These are phyloP conservation scores for Cladosporium velox DNA, from an alignment of 2,329 filamentous ascomycete genomes.

Conservation along the genomic window DNA sequence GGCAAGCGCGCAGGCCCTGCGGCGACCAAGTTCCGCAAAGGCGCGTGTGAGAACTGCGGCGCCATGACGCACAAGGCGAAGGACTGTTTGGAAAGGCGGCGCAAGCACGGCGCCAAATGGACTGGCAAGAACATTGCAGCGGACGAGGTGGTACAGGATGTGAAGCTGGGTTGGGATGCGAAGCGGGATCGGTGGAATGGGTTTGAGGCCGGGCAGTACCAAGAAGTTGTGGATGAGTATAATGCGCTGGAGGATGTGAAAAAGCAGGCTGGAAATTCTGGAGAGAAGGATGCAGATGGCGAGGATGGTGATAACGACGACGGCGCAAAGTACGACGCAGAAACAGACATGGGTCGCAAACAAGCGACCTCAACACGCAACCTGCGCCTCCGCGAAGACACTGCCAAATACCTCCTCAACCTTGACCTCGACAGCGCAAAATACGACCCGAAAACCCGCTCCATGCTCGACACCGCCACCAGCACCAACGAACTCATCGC, in stretches of 20 bases:
- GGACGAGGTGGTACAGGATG: conserved; percentile 82
- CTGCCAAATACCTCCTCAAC: conserved; percentile 93
- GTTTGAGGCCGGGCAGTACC: conserved; percentile 88
- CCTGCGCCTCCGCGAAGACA: conserved; percentile 90
- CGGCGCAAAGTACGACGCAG: conserved; percentile 77
- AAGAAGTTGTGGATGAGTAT: conserved; percentile 83
- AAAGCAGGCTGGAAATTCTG: conserved; percentile 42
- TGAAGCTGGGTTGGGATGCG: conserved; percentile 91
- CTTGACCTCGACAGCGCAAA: conserved; percentile 94
- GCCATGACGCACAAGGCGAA: conserved; percentile 95
- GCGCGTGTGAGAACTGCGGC: conserved; percentile 97
- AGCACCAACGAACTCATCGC: conserved; percentile 80
- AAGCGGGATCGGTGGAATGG: conserved; percentile 98
- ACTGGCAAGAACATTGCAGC: conserved; percentile 92
- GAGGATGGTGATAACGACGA: conserved; percentile 68
- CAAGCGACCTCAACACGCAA: conserved; percentile 90
- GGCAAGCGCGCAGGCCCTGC: conserved; percentile 78
- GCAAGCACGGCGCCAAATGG: conserved; percentile 87
- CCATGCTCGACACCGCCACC: conserved; percentile 81
- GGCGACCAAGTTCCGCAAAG: conserved; percentile 95
- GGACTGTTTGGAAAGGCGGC: conserved; percentile 85
- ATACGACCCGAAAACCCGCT: conserved; percentile 94
- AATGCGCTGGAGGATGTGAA: conserved; percentile 80
- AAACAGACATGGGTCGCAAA: conserved; percentile 93
- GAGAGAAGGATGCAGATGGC: conserved; percentile 58